These are phyloP conservation scores for Mimosa bimucronata DNA, from an alignment of 306 rosid genomes.

Conservation along the genomic window DNA sequence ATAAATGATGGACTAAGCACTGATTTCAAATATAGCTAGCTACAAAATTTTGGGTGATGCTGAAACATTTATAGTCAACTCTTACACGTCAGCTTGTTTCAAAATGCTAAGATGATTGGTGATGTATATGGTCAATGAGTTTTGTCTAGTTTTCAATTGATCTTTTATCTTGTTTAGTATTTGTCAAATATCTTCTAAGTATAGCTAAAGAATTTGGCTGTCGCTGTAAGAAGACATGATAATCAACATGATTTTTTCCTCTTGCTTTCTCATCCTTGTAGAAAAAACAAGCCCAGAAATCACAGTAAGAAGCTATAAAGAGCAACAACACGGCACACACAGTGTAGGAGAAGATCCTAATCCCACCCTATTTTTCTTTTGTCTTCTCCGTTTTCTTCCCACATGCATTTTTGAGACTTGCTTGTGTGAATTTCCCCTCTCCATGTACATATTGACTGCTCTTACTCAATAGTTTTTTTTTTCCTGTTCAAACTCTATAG, in stretches of 20 bases:
- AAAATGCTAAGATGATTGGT: neutral
- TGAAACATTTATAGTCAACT: neutral
- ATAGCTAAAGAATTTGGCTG: neutral
- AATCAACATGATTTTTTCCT: neutral
- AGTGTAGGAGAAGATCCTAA: conserved; percentile 1
- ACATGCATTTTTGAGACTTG: neutral
- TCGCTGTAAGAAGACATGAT: neutral
- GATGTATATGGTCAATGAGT: neutral
- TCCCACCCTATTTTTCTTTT: neutral
- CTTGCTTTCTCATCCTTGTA: neutral
- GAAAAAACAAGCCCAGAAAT: neutral
- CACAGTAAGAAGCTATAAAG: neutral
- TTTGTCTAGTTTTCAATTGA: neutral
- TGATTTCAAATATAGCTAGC: neutral
- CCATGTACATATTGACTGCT: neutral
- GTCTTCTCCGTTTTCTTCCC: neutral
- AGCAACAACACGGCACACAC: neutral
- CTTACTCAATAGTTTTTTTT: neutral
- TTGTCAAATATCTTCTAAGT: neutral
- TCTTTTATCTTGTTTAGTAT: neutral
- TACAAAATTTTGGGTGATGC: neutral
- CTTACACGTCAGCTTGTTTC: too few species aligned
- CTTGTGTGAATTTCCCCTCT: neutral
- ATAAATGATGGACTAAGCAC: neutral
- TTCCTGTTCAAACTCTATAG: too few species aligned